Evolutionary conservation across 805 yeast species (phyloP).

Genomic region (Saturnispora silvae): DNA sequence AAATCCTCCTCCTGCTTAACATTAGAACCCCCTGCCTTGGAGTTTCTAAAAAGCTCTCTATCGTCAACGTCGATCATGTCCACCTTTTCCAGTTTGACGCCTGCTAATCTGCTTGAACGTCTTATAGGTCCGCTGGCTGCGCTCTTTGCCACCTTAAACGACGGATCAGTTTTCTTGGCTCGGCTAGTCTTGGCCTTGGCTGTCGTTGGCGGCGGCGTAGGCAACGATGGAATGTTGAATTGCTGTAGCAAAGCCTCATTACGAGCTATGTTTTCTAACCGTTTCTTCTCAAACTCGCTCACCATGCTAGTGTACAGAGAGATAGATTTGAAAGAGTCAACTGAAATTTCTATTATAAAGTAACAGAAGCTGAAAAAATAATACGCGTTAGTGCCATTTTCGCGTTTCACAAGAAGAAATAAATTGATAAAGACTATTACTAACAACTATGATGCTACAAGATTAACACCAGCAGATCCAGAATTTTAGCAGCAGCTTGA

Average conservation of each 20-base stretch:
- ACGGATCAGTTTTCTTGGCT: constrained; percentile 9
- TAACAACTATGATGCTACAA: too few relatives aligned
- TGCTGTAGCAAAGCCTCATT: constrained; percentile 66
- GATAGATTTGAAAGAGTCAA: too few relatives aligned
- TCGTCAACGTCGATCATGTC: constrained; percentile 34
- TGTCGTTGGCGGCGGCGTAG: constrained; percentile 17
- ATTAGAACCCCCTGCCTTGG: constrained; percentile 23
- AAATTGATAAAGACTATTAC: too few relatives aligned
- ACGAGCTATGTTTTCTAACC: constrained; percentile 73
- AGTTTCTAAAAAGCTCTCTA: constrained; percentile 29
- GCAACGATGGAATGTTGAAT: constrained; percentile 53
- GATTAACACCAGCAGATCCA: too few relatives aligned
- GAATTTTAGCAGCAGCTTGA: too few relatives aligned
- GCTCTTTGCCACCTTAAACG: constrained; percentile 19
- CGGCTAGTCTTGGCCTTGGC: not conserved
- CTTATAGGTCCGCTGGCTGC: constrained; percentile 43
- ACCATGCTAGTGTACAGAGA: constrained; percentile 14
- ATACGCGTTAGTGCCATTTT: too few relatives aligned
- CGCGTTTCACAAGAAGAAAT: too few relatives aligned
- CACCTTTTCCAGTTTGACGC: constrained; percentile 33
- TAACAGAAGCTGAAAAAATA: too few relatives aligned
- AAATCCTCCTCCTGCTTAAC: constrained; percentile 30
- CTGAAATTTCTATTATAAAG: too few relatives aligned
- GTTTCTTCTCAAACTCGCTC: constrained; percentile 59
- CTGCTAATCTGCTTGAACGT: constrained; percentile 71